Percentiles rank a stretch among this genome's conserved stretches.
Conservation (phyloP, 345 rosid genomes). For the Microthlaspi erraticum region DNA sequence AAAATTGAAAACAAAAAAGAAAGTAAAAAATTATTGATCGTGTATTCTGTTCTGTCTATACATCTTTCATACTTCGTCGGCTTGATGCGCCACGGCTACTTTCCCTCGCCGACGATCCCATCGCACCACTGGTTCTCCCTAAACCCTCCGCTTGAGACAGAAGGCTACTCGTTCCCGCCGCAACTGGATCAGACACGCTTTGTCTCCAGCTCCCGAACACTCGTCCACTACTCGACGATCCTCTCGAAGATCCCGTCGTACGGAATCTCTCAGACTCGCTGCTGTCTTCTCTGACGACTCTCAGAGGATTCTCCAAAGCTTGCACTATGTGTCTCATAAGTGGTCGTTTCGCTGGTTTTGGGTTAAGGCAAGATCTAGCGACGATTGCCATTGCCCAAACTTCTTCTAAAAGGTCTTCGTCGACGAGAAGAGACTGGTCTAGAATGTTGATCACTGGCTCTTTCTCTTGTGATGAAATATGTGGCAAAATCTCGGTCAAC, state of each 20-base stretch:
- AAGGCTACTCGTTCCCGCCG: constrained; percentile 46
- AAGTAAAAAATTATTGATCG: not conserved
- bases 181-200: constrained; percentile 58
- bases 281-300: constrained; percentile 80
- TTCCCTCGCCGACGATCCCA: constrained; percentile 35
- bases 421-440: constrained; percentile 80
- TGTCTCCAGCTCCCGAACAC: constrained; percentile 88
- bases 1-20: not conserved
- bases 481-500: constrained; percentile 59
- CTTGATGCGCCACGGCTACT: constrained; percentile 47
- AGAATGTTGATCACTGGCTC: constrained; percentile 73
- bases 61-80: constrained; percentile 43
- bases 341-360: constrained; percentile 81
- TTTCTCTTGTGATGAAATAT: constrained; percentile 69
- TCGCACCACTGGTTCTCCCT: not conserved
- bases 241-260: constrained; percentile 67
- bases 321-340: constrained; percentile 81
- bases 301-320: constrained; percentile 91
- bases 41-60: constrained; percentile 19
- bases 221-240: constrained; percentile 67
- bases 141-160: constrained; percentile 42
- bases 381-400: constrained; percentile 98
- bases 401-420: constrained; percentile 93
- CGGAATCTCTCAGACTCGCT: constrained; percentile 70
- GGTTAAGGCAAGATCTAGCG: constrained; percentile 88